Base-by-base conservation (phyloP, 2,329 filamentous ascomycete species). In the Chalaropsis thielavioides region DNA sequence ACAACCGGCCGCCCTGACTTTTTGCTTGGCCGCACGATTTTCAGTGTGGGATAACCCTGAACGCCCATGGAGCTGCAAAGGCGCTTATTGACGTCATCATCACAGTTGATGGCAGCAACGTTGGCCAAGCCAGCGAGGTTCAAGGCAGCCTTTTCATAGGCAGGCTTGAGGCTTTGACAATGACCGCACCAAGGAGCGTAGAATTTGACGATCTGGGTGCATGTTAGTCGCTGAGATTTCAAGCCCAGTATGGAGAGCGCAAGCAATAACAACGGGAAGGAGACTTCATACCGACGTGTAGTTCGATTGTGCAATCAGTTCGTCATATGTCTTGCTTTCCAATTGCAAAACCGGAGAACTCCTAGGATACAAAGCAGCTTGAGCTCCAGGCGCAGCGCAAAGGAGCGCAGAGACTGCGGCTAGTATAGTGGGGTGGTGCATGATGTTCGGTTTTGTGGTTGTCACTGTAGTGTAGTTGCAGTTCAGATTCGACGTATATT, bases 161-260 rank as follows among this genome's bases (percentile, higher is more conserved):
- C 89, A 2, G 92, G 92, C 77, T 96, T 92, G 72, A 99, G 87
- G 76, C 88, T 96, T 77, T 96, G 83, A 79, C 94, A 99, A 77
- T 97, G 94, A 51, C 92, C 94, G 72, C 94, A 97, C 92, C 92
- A 97, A 27, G 92, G 92, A 8, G 92, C 92, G 72, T 96, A 97
- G 81, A 97, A 97, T 76, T 92, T 90, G 73, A 85, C 77, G 58
- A 85, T 81, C 81, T 85, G 69, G 6, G 58, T 51, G 22, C 38
- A 62, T 41, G 61, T 63, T 46, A 62, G 27, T 63, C 2, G 22
- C 7, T 17, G 44, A 61, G 66, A 65, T 61, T 63, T 15, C 40
- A 27, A 8, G 35, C 10, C 51, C 40, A 17, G 17, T 62, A 40
- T 11, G 27, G 8, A 46, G 15, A 46, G 22, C 43, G n/a, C 24